Base-by-base conservation (phyloP, 1,139 yeast genomes). In the Martiniozyma asiatica region DNA sequence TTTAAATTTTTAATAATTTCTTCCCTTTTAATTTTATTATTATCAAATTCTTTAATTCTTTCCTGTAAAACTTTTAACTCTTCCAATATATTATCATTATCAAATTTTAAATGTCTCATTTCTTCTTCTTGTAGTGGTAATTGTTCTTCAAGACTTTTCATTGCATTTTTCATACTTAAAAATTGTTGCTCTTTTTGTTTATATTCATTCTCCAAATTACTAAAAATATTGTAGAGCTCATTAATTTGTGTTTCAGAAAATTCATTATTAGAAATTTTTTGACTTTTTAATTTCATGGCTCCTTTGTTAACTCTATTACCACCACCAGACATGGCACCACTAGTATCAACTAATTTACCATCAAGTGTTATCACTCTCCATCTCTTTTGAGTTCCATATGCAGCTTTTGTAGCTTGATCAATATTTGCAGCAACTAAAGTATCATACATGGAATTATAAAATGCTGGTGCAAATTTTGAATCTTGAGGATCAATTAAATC, bases 281-380 rank as follows among this genome's bases (percentile, higher is more conserved):
- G 47, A 3, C 63, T 58, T 5, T 53, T 46, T 20, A 69, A 55
- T 35, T 63, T 63, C 89, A 79, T 76, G 1, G 70, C 73, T 6
- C 92, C 92, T 31, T 61, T 61, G 11, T 70, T 64, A 11, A 69
- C 72, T 27, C 66, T 61, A 28, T 67, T 70, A 32, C 97, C 97
- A 55, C 99, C 99, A 46, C 99, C 99, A 30, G 93, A 75, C 79
- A 92, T 78, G 2, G 97, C 81, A 55, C 99, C 99, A 2, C 94
- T 80, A n/a, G 79, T 73, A 48, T 87, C 97, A 35, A 92, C 89
- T 20, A 89, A 62, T 44, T 84, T 80, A 19, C 99, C 99, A 53
- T 82, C 94, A 11, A 85, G 55, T 0, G 98, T 84, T 0, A 92
- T 98, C 9, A 87, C 97, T 46, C 94, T 69, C 65, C 73, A 82